phyloP scores from a whole-genome alignment of 345 rosid species.

The Zanthoxylum bungeanum region DNA sequence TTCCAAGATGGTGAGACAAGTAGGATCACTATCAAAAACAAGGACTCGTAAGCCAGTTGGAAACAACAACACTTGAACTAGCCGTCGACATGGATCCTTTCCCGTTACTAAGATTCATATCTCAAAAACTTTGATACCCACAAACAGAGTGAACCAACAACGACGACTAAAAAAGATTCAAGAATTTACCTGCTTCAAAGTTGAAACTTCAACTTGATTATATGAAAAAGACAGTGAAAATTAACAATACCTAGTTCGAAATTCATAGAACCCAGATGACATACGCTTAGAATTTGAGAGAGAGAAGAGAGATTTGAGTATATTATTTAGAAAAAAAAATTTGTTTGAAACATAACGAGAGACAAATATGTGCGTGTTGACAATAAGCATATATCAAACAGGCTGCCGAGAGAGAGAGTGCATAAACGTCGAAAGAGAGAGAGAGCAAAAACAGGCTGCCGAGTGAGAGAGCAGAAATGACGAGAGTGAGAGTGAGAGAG shows the following conservation, averaged over 20 bases:
- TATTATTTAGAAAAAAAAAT: conserved; percentile 3
- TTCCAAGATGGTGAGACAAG: conserved; percentile 89
- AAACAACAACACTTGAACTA: conserved; percentile 49
- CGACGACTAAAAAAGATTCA: background rate
- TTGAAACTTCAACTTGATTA: conserved; percentile 11
- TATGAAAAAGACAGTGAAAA: conserved; percentile 15
- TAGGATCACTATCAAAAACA: conserved; percentile 91
- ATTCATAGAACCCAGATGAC: conserved; percentile 35
- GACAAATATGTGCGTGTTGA: too few relatives aligned
- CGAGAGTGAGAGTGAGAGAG: too few relatives aligned
- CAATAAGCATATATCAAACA: too few relatives aligned
- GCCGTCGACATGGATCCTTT: conserved; percentile 66
- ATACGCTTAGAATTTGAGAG: conserved; percentile 20
- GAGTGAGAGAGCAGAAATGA: too few relatives aligned
- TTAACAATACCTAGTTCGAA: conserved; percentile 27
- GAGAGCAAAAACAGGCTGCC: too few relatives aligned
- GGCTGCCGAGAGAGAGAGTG: too few relatives aligned
- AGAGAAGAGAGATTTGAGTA: conserved; percentile 19
- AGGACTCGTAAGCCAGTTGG: conserved; percentile 79
- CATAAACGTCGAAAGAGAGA: too few relatives aligned
- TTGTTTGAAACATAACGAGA: too few relatives aligned
- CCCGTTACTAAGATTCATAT: conserved; percentile 66
- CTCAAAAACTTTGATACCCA: conserved; percentile 22
- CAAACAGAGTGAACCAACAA: conserved; percentile 10
- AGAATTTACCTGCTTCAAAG: conserved; percentile 28